phyloP scores from a whole-genome alignment of 1,284 basidiomycete genomes.

The Moesziomyces sp. region DNA sequence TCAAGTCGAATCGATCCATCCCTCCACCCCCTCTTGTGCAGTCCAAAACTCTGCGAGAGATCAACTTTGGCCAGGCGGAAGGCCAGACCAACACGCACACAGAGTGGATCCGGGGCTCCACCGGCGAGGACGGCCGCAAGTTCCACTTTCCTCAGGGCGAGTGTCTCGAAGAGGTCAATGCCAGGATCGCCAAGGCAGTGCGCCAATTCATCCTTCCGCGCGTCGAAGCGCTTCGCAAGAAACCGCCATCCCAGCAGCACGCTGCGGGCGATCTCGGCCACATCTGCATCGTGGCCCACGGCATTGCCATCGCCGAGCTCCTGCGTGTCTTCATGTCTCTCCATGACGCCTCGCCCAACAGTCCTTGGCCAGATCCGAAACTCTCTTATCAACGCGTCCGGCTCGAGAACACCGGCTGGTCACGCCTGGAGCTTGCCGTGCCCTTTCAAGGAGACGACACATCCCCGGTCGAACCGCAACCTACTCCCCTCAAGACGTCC shows the following conservation, averaged over 20 bases:
- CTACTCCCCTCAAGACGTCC: neutral
- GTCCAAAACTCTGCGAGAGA: slow-evolving; percentile 68
- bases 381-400: slow-evolving; percentile 68
- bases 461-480: neutral
- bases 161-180: slow-evolving; percentile 76
- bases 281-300: slow-evolving; percentile 82
- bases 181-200: slow-evolving; percentile 74
- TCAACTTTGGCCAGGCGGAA: slow-evolving; percentile 78
- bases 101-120: slow-evolving; percentile 39
- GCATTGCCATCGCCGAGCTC: slow-evolving; percentile 77
- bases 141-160: slow-evolving; percentile 80
- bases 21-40: slow-evolving; percentile 72
- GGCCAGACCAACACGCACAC: slow-evolving; percentile 72
- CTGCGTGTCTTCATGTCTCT: slow-evolving; percentile 55
- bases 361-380: slow-evolving; percentile 63
- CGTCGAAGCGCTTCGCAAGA: slow-evolving; percentile 66
- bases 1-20: slow-evolving; percentile 70
- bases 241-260: slow-evolving; percentile 15
- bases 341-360: slow-evolving; percentile 37
- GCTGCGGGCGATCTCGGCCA: slow-evolving; percentile 69
- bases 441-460: slow-evolving; percentile 19
- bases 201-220: slow-evolving; percentile 75
- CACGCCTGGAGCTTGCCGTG: slow-evolving; percentile 68
- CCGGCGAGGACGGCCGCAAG: slow-evolving; percentile 69
- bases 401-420: slow-evolving; percentile 72